Percentiles rank a stretch among this genome's conserved stretches.
Conservation (phyloP, 2,329 filamentous ascomycete genomes). For the Verticillium alfalfae region DNA sequence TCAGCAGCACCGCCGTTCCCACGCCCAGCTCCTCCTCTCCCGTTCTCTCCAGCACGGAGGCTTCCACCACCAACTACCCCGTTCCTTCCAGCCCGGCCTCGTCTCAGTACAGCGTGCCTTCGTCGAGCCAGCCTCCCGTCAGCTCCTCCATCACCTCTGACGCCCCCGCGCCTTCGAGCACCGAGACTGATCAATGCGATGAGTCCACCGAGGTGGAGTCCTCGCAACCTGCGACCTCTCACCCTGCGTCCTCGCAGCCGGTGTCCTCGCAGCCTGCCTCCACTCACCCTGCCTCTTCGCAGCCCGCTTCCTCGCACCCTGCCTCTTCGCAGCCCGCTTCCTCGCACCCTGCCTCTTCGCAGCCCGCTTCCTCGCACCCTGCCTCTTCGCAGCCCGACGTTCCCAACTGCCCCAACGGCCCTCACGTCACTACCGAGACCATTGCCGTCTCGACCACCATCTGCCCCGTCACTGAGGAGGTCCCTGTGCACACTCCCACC, state of each 20-base stretch:
- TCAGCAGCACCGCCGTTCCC: background rate
- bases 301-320: no score
- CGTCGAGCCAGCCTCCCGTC: background rate
- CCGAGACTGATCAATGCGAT: background rate
- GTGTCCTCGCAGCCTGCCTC: background rate
- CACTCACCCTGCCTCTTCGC: no score
- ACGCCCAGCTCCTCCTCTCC: background rate
- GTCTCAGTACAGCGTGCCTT: conserved; percentile 19
- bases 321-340: no score
- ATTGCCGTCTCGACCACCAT: conserved; percentile 32
- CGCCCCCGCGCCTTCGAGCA: background rate
- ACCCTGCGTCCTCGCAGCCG: background rate
- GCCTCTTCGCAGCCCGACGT: background rate
- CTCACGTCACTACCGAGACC: conserved; percentile 31
- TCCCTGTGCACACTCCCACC: background rate
- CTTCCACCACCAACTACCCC: background rate
- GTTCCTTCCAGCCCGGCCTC: conserved; percentile 28
- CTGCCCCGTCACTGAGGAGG: conserved; percentile 18
- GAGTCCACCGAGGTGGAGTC: background rate
- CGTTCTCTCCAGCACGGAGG: background rate
- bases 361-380: no score
- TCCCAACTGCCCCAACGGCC: conserved; percentile 2
- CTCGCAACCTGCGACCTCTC: background rate
- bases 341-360: no score
- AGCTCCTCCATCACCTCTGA: background rate